Base-by-base conservation (phyloP, 164 flowering plant species). In the Aristolochia fimbriata region DNA sequence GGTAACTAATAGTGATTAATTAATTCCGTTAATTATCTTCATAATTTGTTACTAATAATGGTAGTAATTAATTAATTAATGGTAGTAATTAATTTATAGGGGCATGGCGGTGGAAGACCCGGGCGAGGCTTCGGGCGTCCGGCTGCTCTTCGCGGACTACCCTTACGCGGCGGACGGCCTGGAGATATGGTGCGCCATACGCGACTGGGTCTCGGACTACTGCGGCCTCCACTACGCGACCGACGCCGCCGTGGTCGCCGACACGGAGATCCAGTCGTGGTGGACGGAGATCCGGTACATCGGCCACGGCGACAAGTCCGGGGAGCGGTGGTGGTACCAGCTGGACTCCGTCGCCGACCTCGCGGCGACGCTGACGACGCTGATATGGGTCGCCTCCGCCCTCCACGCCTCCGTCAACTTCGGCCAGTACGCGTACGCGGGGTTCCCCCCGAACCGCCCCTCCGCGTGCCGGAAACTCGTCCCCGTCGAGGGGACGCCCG, bases 81-180 rank as follows among this genome's bases (percentile, higher is more conserved):
- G 58, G 17, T 20, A 7, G 15, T 20, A 54, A 21, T 27, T 6
- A 46, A 58, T 50, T 50, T 37, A 19, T 74, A 83, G 92, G 65
- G 57, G 81, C 53, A 46, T 86, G 73, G 88, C 87, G 7, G 19
- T 74, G 1, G 53, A 69, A 63, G 85, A 80, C 22, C 51, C 74
- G 5, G 43, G 65, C 1, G 47, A 60, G 7, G 73, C 74, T 6
- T 50, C 71, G 0, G 83, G 85, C 3, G 70, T 80, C 33, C 68
- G 62, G 10, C 69, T 81, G 12, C 69, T 83, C 27, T 71, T 86
- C 6, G 47, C 71, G 21, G 92, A 86, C 68, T 86, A 86, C 63
- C 92, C 92, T 0, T 86, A 76, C 67, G 92, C 70, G 3, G 76
- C 58, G 17, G 92, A 86, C 68, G 91, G 85, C 3, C 81, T 83